Conservation (phyloP, 257 asterid species). For the Solanum virginianum region DNA sequence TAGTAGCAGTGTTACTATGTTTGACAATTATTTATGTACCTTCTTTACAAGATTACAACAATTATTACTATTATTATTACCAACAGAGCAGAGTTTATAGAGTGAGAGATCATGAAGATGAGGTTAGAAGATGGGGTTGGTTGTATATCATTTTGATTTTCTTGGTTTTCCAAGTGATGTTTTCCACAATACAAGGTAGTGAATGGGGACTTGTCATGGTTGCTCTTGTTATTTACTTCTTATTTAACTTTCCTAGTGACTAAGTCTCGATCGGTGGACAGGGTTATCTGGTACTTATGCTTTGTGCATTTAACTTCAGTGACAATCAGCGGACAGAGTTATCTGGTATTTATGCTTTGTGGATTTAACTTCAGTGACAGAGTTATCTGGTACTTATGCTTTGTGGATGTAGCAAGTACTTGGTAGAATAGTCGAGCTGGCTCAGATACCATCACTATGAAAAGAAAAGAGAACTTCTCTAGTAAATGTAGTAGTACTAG, state of each 20-base stretch:
- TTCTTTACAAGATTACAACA: conserved; percentile 11
- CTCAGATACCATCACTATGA: not conserved
- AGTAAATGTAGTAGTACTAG: not conserved
- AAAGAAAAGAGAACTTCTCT: not conserved
- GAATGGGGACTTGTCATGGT: conserved; percentile 14
- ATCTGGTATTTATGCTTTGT: not conserved
- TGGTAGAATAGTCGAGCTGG: not conserved
- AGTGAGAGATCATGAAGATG: not conserved
- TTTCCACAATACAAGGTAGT: not conserved
- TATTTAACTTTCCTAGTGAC: not conserved
- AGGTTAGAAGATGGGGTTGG: conserved; percentile 2
- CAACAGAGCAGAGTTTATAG: conserved; percentile 35
- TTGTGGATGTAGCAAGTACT: not conserved
- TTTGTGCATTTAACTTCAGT: too few species aligned
- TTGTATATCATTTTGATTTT: not conserved
- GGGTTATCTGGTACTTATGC: not conserved
- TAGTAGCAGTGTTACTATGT: conserved; percentile 32
- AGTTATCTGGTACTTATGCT: not conserved
- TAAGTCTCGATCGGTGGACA: not conserved
- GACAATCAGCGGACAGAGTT: not conserved
- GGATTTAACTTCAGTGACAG: too few species aligned
- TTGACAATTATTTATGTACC: conserved; percentile 24
- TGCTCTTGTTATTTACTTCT: not conserved
- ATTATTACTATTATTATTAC: conserved; percentile 18
- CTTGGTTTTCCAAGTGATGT: not conserved